Percentiles rank a stretch among this genome's conserved stretches.
Evolutionary conservation across 768 basidiomycete genomes (phyloP).

Genomic region (Trametes gibbosa): DNA sequence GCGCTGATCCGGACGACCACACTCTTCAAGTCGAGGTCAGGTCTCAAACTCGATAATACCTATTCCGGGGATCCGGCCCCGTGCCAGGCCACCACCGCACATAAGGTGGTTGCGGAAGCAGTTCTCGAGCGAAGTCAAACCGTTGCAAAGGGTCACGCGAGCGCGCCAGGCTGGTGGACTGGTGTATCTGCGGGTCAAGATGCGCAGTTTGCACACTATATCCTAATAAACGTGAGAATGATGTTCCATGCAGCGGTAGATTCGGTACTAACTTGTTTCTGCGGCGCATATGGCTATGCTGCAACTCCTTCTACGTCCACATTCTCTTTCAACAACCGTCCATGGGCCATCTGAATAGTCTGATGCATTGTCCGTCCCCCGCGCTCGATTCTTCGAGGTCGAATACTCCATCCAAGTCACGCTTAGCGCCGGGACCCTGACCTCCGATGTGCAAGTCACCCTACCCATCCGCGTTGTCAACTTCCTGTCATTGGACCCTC

Average conservation of each 20-base stretch:
- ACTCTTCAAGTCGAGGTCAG: slow-evolving; percentile 55
- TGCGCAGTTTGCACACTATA: slow-evolving; percentile 62
- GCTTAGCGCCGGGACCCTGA: slow-evolving; percentile 54
- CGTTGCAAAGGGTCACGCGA: slow-evolving; percentile 65
- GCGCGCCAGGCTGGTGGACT: slow-evolving; percentile 87
- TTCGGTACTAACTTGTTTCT: neutral
- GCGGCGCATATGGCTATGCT: neutral
- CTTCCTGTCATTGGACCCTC: slow-evolving; percentile 84
- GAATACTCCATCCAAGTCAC: slow-evolving; percentile 68
- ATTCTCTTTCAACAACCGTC: neutral
- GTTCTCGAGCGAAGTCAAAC: slow-evolving; percentile 64
- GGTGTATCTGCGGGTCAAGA: slow-evolving; percentile 67
- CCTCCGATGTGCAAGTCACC: slow-evolving; percentile 64
- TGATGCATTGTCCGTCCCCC: slow-evolving; percentile 65
- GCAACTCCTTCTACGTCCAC: too few species aligned
- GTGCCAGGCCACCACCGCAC: slow-evolving; percentile 58
- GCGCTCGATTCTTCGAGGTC: slow-evolving; percentile 73
- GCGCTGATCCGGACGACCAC: slow-evolving; percentile 64
- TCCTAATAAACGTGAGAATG: slow-evolving; percentile 69
- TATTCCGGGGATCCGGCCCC: slow-evolving; percentile 48
- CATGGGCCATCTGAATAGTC: slow-evolving; percentile 39
- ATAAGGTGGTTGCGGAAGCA: slow-evolving; percentile 64
- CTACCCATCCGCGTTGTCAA: slow-evolving; percentile 78
- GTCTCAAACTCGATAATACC: slow-evolving; percentile 28
- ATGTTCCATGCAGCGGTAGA: neutral